These are phyloP conservation scores for Candida pseudoviswanathii DNA, from an alignment of 1,139 yeast genomes.

Conservation along the genomic window DNA sequence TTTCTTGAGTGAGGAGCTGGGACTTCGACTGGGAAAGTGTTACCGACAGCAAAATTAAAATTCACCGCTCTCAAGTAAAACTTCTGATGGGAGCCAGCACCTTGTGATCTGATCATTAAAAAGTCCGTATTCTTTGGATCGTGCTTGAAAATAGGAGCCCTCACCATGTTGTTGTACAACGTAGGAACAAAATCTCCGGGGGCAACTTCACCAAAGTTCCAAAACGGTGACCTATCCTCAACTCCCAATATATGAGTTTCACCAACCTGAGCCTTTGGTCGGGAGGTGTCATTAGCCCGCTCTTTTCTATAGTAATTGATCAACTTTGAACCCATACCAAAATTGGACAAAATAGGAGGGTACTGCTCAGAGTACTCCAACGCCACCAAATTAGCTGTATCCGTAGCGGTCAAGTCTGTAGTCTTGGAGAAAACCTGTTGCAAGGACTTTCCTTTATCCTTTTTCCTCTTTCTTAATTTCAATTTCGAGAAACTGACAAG, in stretches of 20 bases:
- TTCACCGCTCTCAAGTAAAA: conserved; percentile 63
- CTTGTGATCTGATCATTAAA: conserved; percentile 75
- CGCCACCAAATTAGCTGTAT: conserved; percentile 73
- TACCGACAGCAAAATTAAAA: conserved; percentile 85
- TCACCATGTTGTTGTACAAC: conserved; percentile 81
- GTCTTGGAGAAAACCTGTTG: conserved; percentile 72
- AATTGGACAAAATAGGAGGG: conserved; percentile 80
- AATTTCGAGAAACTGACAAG: conserved; percentile 73
- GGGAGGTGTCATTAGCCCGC: conserved; percentile 74
- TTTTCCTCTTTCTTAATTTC: conserved; percentile 82
- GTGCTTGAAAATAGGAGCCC: conserved; percentile 94
- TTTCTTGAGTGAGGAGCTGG: conserved; percentile 98
- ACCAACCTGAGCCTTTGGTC: conserved; percentile 90
- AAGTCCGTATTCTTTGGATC: conserved; percentile 81
- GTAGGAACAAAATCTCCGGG: conserved; percentile 95
- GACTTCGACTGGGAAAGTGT: conserved; percentile 89
- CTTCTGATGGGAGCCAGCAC: conserved; percentile 65
- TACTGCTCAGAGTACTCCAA: conserved; percentile 91
- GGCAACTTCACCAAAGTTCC: conserved; percentile 98
- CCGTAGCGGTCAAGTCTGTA: conserved; percentile 80
- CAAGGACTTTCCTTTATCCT: conserved; percentile 82
- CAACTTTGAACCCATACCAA: conserved; percentile 95
- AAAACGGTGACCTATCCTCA: conserved; percentile 94
- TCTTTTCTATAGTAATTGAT: conserved; percentile 91
- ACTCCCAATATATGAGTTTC: conserved; percentile 95